Evolutionary conservation across 345 rosid species (phyloP).

Genomic region (Pelargonium nanum): DNA sequence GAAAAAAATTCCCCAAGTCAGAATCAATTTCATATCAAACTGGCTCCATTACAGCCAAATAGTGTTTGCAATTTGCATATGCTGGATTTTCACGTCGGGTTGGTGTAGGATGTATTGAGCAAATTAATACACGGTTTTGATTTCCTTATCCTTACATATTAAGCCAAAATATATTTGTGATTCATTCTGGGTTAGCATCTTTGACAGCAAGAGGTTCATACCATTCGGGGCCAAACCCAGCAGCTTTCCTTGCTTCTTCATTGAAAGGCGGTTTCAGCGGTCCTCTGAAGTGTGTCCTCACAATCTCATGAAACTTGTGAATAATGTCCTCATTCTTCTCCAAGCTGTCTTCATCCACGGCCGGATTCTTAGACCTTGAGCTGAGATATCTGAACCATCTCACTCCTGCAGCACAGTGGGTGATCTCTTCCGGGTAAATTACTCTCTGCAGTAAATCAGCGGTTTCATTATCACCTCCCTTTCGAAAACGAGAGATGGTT

Average conservation of each 20-base stretch:
- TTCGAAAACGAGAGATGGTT: conserved; percentile 68
- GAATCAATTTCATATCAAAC: no score
- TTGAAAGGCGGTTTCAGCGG: conserved; percentile 95
- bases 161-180: background rate
- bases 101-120: no score
- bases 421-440: conserved; percentile 80
- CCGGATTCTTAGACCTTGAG: conserved; percentile 31
- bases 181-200: conserved; percentile 14
- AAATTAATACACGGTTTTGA: no score
- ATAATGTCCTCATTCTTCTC: conserved; percentile 42
- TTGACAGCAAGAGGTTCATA: conserved; percentile 77
- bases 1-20: no score
- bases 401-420: conserved; percentile 93
- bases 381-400: conserved; percentile 81
- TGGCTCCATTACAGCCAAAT: no score
- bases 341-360: conserved; percentile 9
- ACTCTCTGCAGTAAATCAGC: conserved; percentile 63
- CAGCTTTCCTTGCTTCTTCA: conserved; percentile 76
- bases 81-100: no score
- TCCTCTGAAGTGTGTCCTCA: conserved; percentile 71
- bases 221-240: conserved; percentile 84
- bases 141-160: no score
- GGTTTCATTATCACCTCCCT: conserved; percentile 69
- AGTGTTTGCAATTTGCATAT: no score
- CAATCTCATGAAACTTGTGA: conserved; percentile 50